These are phyloP conservation scores for Microbotryomycetes sp. DNA, from an alignment of 1,284 basidiomycete species.

Conservation along the genomic window DNA sequence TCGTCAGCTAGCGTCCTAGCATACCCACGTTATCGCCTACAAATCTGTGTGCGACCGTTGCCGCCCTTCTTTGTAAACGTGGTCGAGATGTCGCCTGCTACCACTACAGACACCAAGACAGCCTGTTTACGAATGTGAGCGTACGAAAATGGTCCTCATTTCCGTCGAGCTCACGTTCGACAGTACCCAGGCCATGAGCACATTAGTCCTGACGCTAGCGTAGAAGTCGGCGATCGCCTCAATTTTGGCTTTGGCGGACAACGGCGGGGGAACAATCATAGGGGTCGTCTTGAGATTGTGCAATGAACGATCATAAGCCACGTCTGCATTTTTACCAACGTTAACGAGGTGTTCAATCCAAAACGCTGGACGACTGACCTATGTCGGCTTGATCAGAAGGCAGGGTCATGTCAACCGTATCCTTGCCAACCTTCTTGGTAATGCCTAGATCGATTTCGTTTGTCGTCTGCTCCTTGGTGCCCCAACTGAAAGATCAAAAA, in stretches of 20 bases:
- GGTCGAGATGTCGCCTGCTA: conserved; percentile 57
- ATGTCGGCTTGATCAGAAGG: conserved; percentile 78
- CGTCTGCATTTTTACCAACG: conserved; percentile 44
- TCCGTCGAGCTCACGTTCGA: conserved; percentile 54
- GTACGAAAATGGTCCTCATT: neutral
- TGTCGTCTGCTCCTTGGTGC: conserved; percentile 42
- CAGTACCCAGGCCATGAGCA: conserved; percentile 75
- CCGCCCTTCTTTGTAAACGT: conserved; percentile 52
- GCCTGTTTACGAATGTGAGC: conserved; percentile 47
- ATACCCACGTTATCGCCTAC: conserved; percentile 44
- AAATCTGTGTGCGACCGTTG: conserved; percentile 41
- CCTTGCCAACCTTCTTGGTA: conserved; percentile 61
- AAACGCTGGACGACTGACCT: conserved; percentile 37
- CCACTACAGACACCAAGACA: conserved; percentile 61
- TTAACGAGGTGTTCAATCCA: neutral
- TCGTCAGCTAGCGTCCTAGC: no score
- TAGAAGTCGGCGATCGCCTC: conserved; percentile 41
- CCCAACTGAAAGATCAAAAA: conserved; percentile 38
- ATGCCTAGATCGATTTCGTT: conserved; percentile 41
- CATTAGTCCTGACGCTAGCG: conserved; percentile 68
- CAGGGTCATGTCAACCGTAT: conserved; percentile 81
- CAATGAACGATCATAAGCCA: conserved; percentile 80
- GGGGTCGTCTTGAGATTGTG: conserved; percentile 65
- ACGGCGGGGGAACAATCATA: conserved; percentile 40
- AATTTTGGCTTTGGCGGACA: conserved; percentile 37